Evolutionary conservation across 352 stramenopile genomes (phyloP).

Genomic region (Phytophthora quininea): DNA sequence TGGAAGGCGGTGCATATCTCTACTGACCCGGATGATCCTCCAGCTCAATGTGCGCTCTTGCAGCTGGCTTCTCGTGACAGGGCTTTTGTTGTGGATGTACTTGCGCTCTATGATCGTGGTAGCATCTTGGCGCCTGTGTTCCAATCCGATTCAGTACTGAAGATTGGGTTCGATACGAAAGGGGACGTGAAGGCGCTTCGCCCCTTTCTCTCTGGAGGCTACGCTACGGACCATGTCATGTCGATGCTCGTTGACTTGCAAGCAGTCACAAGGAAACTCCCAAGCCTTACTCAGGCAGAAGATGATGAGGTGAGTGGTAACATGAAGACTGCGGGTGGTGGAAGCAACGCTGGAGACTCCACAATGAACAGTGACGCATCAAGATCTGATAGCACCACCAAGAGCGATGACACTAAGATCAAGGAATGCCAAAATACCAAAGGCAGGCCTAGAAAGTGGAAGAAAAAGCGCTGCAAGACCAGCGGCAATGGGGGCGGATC

Average conservation of each 20-base stretch:
- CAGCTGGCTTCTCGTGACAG: slow-evolving; percentile 67
- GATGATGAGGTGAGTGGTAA: slow-evolving; percentile 6
- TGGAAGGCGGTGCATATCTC: slow-evolving; percentile 66
- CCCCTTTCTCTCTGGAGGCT: slow-evolving; percentile 40
- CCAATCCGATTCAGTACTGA: slow-evolving; percentile 51
- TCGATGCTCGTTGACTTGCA: slow-evolving; percentile 68
- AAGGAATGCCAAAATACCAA: not conserved
- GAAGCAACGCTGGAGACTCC: slow-evolving; percentile 9
- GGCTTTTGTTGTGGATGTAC: slow-evolving; percentile 73
- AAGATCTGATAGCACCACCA: slow-evolving; percentile 7
- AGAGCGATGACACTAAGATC: not conserved
- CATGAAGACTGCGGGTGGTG: slow-evolving; percentile 7
- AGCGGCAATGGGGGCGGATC: slow-evolving; percentile 8
- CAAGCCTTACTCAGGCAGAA: slow-evolving; percentile 4
- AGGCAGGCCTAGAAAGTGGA: slow-evolving; percentile 24
- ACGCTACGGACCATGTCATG: slow-evolving; percentile 36
- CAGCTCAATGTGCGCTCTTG: slow-evolving; percentile 59
- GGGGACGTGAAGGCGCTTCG: slow-evolving; percentile 68
- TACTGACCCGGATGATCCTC: slow-evolving; percentile 2
- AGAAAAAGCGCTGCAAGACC: slow-evolving; percentile 32
- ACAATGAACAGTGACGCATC: slow-evolving; percentile 11
- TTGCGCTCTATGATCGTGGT: slow-evolving; percentile 44
- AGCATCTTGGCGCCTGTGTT: slow-evolving; percentile 51
- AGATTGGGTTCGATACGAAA: slow-evolving; percentile 75
- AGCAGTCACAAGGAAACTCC: slow-evolving; percentile 47